Base-by-base conservation (phyloP, 768 basidiomycete genomes). In the Lactarius pseudohatsudake region DNA sequence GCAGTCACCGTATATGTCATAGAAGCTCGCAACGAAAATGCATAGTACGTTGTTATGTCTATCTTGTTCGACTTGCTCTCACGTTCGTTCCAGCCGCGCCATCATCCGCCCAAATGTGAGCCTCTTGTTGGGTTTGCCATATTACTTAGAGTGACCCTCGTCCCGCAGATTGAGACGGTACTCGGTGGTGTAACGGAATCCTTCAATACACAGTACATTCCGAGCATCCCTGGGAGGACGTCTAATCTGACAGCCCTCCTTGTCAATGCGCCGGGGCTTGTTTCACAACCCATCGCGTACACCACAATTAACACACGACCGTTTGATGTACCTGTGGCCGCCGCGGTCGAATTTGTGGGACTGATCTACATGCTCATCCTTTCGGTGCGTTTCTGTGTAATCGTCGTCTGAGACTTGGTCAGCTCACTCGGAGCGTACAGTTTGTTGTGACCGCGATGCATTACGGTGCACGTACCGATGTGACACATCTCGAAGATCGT, bases 1-100 rank as follows among this genome's bases (percentile, higher is more conserved):
- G 11, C 50, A 15, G 77, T 89, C 1, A 86, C 81, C 0, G 79
- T 80, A 16, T 82, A 80, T 66, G 77, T 73, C 0, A 77, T 76
- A 0, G 80, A 81, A 67, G 87, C 83, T 26, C 78, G 87, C 34
- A 87, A 82, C 57, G 86, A 87, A 68, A 84, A 83, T 66, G 81
- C 80, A 20, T 88, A 79, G 87, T 89, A 72, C 40, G 60, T 61
- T 7, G 22, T 47, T 20, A 4, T 6, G 7, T 20, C 34, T 54
- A 36, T 57, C 38, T 45, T 38, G 3, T 22, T 36, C 22, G 32
- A 26, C 18, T 22, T 11, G 53, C 10, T 20, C 61, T 55, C 11
- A 63, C 38, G 15, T 62, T 54, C 18, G 18, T 18, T 40, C 40
- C 4, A 64, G 70, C 47, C 67, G 70, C 61, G 9, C 16, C 10